These are phyloP conservation scores for Spiraea crenata DNA, from an alignment of 331 rosid genomes.

Conservation along the genomic window DNA sequence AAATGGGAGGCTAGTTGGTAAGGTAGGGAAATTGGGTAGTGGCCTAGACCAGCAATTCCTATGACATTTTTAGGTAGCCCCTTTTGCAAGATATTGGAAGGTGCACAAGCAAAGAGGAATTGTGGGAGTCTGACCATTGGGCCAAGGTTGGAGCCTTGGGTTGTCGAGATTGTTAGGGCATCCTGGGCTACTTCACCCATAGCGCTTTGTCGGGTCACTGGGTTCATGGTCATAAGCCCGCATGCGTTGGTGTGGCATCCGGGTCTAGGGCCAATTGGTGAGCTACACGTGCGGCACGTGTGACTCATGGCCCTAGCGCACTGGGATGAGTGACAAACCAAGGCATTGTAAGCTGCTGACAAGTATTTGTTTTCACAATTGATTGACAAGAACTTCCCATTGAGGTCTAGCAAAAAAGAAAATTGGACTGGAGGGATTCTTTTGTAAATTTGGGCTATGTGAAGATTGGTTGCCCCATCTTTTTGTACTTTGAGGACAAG, in stretches of 20 bases:
- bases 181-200: slow-evolving; percentile 51
- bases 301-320: slow-evolving; percentile 45
- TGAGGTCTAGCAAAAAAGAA: slow-evolving; percentile 44
- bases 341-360: slow-evolving; percentile 41
- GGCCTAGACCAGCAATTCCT: slow-evolving; percentile 50
- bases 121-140: slow-evolving; percentile 29
- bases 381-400: slow-evolving; percentile 35
- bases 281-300: slow-evolving; percentile 34
- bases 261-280: background rate
- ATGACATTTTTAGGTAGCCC: slow-evolving; percentile 40
- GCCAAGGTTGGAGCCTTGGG: slow-evolving; percentile 26
- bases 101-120: slow-evolving; percentile 61
- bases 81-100: slow-evolving; percentile 31
- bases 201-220: slow-evolving; percentile 36
- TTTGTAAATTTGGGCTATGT: slow-evolving; percentile 43
- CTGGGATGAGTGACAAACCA: slow-evolving; percentile 46
- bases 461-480: slow-evolving; percentile 39
- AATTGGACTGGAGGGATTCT: slow-evolving; percentile 32
- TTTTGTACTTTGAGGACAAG: slow-evolving; percentile 31
- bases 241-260: slow-evolving; percentile 57
- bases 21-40: slow-evolving; percentile 37
- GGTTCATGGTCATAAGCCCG: slow-evolving; percentile 36
- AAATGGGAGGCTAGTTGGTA: slow-evolving; percentile 47
- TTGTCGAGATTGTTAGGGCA: slow-evolving; percentile 25
- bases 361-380: slow-evolving; percentile 42